Evolutionary conservation across 2,329 filamentous ascomycete genomes (phyloP), one percentile per base, ranked within the genome.

Genomic region (Phyllosticta citribraziliensis): DNA sequence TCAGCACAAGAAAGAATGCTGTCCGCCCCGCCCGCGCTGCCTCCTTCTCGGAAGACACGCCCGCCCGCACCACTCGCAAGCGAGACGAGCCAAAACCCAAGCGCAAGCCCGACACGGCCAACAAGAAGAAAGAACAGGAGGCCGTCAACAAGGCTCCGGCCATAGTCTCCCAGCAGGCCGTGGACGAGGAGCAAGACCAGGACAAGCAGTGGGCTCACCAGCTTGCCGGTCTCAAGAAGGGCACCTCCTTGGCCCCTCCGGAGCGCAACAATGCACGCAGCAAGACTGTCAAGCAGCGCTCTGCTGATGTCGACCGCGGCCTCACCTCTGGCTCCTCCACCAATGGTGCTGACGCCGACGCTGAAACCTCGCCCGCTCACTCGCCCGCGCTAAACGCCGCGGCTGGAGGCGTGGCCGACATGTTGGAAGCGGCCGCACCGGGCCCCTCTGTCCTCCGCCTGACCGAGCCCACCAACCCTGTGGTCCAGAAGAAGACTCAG

Each of bases 391-490:
- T 80, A 56, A 73, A 73, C 51, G 73, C 77, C 47, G 63, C 67
- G 30, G 79, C 78, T 14, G 80, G 83, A 62, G 81, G 83, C 63
- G 84, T 97, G 62, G 88, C 88, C 60, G 93, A 97, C 75, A 97
- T 97, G 93, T 85, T 97, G 17, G 91, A 96, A 75, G 79, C 88
- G 56, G 76, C 83, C 52, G 74, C 83, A 2, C 72, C 84, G 50
- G 88, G 84, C 59, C 88, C 91, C 24, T 86, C 86, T 0, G 84
- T 95, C 55, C 80, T 97, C 64, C 89, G 89, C 64, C 80, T 97
- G 65, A 94, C 88, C 60, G 85, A 86, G 72, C 83, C 75, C 69
- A 82, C 76, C 72, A 84, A 81, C 76, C 76, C 78, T 20, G 73
- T 74, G 35, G 33, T 30, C 25, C 74, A 78, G 82, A 65, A 80